These are phyloP conservation scores for Aspergillus sp. DNA, from an alignment of 2,329 filamentous ascomycete species.

Conservation along the genomic window DNA sequence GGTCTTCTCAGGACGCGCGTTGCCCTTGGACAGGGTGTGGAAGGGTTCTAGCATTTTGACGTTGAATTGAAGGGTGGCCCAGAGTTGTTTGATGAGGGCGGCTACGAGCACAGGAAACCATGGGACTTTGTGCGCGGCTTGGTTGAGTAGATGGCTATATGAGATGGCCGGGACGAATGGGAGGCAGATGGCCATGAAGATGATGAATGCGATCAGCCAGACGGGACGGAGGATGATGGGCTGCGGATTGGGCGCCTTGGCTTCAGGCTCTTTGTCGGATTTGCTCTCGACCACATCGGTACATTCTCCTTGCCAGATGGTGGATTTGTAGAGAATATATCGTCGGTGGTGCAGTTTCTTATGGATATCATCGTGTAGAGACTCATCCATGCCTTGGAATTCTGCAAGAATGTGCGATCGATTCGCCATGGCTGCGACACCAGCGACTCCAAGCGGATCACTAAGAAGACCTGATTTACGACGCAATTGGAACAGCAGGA, in stretches of 20 bases:
- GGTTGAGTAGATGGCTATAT: slow-evolving; percentile 28
- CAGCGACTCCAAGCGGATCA: slow-evolving; percentile 43
- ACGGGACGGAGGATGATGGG: slow-evolving; percentile 37
- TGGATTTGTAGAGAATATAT: slow-evolving; percentile 44
- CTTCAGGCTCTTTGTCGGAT: slow-evolving; percentile 13
- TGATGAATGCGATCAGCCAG: slow-evolving; percentile 3
- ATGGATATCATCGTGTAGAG: slow-evolving; percentile 37
- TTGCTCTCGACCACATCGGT: slow-evolving; percentile 28
- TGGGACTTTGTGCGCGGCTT: slow-evolving; percentile 34
- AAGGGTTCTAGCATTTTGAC: slow-evolving; percentile 44
- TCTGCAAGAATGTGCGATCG: slow-evolving; percentile 43
- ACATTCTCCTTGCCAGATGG: slow-evolving; percentile 45
- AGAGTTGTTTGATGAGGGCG: slow-evolving; percentile 40
- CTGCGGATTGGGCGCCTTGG: slow-evolving; percentile 30
- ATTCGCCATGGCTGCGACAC: slow-evolving; percentile 45
- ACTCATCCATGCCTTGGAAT: slow-evolving; percentile 40
- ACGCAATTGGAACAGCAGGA: slow-evolving; percentile 39
- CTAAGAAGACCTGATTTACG: slow-evolving; percentile 42
- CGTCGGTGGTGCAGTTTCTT: slow-evolving; percentile 38
- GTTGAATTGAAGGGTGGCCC: slow-evolving; percentile 41
- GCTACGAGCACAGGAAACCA: slow-evolving; percentile 41
- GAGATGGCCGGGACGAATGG: slow-evolving; percentile 36
- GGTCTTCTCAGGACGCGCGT: slow-evolving; percentile 37
- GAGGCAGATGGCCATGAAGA: slow-evolving; percentile 28
- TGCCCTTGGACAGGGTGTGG: slow-evolving; percentile 38